Conservation (phyloP, 192 early-diverging fungal genomes). For the Backusella morwellensis region DNA sequence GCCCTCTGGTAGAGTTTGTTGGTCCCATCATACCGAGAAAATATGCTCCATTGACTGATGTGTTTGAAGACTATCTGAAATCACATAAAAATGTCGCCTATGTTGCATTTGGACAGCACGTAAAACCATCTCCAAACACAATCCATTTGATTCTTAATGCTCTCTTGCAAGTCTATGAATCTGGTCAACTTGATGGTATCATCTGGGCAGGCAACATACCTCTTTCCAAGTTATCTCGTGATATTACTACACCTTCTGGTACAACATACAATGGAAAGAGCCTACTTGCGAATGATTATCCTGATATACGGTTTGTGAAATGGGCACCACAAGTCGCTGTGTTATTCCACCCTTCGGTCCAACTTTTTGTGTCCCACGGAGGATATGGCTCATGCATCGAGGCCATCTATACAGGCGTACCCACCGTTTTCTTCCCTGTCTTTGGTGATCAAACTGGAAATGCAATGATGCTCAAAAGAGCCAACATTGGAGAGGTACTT, state of each 20-base stretch:
- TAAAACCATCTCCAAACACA: slow-evolving; percentile 2
- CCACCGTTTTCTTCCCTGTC: slow-evolving; percentile 23
- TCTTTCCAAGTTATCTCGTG: not conserved
- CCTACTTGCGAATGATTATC: not conserved
- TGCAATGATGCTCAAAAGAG: too few species aligned
- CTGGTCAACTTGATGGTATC: slow-evolving; percentile 29
- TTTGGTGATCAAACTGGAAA: slow-evolving; percentile 24
- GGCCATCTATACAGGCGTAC: slow-evolving; percentile 22
- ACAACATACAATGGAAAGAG: not conserved
- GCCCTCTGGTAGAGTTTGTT: slow-evolving; percentile 25
- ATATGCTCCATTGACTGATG: slow-evolving; percentile 9
- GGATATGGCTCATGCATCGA: slow-evolving; percentile 28
- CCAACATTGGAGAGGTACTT: too few species aligned
- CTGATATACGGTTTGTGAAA: not conserved
- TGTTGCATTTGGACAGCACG: slow-evolving; percentile 30
- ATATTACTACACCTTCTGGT: not conserved
- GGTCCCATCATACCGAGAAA: slow-evolving; percentile 32
- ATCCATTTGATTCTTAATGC: slow-evolving; percentile 20
- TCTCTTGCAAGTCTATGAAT: slow-evolving; percentile 11
- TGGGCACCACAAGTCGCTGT: slow-evolving; percentile 34
- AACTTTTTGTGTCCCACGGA: slow-evolving; percentile 29
- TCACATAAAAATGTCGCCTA: slow-evolving; percentile 21
- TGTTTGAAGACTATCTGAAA: slow-evolving; percentile 14
- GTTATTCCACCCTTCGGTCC: slow-evolving; percentile 18
- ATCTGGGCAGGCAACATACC: slow-evolving; percentile 23